These are phyloP conservation scores for Saccharomyces hybrid DNA, from an alignment of 1,139 yeast species.

Conservation along the genomic window DNA sequence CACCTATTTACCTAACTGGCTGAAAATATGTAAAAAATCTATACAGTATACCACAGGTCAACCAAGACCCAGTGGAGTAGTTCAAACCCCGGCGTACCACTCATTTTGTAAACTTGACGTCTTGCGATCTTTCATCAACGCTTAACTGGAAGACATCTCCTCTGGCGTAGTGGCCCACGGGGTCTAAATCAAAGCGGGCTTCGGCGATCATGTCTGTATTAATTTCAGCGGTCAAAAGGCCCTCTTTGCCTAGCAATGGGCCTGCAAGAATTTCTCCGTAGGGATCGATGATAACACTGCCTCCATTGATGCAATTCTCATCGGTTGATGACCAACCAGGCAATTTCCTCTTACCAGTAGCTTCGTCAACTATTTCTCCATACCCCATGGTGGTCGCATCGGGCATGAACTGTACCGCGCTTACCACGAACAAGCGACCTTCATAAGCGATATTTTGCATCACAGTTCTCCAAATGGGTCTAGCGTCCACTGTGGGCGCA, in stretches of 20 bases:
- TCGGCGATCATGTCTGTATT: slow-evolving; percentile 19
- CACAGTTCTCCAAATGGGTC: slow-evolving; percentile 34
- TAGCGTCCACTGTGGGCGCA: slow-evolving; percentile 39
- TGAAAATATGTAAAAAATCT: too few species aligned
- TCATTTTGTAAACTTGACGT: slow-evolving; percentile 3
- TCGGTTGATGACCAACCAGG: neutral
- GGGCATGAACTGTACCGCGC: neutral
- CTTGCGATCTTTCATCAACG: slow-evolving; percentile 31
- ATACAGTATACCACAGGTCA: too few species aligned
- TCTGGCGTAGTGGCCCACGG: slow-evolving; percentile 37
- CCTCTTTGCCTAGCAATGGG: neutral
- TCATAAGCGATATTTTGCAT: slow-evolving; percentile 29
- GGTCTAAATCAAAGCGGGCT: slow-evolving; percentile 37
- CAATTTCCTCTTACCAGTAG: neutral
- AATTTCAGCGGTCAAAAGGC: neutral
- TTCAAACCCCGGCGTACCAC: neutral
- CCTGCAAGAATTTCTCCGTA: neutral
- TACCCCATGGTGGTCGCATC: neutral
- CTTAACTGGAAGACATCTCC: slow-evolving; percentile 36
- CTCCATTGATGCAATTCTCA: neutral
- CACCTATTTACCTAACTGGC: too few species aligned
- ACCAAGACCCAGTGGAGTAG: neutral
- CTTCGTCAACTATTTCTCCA: neutral
- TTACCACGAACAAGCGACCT: neutral
- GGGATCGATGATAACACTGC: neutral